Evolutionary conservation across 768 basidiomycete species (phyloP).

Genomic region (Tricholomella constricta): DNA sequence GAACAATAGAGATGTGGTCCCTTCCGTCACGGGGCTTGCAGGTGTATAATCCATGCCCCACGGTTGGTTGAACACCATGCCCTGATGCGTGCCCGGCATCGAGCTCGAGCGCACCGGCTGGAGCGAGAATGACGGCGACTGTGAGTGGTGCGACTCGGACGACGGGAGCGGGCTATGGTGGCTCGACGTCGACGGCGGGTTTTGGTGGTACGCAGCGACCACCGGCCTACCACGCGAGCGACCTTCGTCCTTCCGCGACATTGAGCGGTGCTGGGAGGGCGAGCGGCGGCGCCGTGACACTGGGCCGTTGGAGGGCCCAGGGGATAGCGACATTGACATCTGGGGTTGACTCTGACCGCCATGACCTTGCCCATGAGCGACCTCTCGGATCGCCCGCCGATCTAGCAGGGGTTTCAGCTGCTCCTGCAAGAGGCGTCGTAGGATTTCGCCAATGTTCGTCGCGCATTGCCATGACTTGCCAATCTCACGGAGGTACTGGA

Average conservation of each 20-base stretch:
- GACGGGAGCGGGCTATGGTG: constrained; percentile 9
- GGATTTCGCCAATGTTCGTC: constrained; percentile 47
- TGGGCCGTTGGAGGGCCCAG: neutral
- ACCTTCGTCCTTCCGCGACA: constrained; percentile 2
- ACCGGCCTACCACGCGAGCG: constrained; percentile 3
- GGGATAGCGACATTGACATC: neutral
- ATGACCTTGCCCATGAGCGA: neutral
- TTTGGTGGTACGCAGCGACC: neutral
- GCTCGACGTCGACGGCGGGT: constrained; percentile 4
- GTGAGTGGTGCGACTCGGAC: constrained; percentile 8
- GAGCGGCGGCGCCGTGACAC: constrained; percentile 11
- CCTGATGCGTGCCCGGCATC: neutral
- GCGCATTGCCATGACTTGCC: constrained; percentile 58
- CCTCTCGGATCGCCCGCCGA: constrained; percentile 22
- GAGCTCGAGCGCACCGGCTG: constrained; percentile 7
- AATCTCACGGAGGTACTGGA: constrained; percentile 53
- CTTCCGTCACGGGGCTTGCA: constrained; percentile 1
- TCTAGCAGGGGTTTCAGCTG: constrained; percentile 45
- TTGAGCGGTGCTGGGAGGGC: constrained; percentile 8
- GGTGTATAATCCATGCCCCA: constrained; percentile 11
- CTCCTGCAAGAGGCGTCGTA: constrained; percentile 44
- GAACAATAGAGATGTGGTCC: neutral
- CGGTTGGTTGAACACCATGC: constrained; percentile 3
- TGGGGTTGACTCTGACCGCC: neutral
- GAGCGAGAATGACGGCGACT: constrained; percentile 12